Conservation (phyloP, 2,329 filamentous ascomycete species). For the Metarhizium guizhouense region DNA sequence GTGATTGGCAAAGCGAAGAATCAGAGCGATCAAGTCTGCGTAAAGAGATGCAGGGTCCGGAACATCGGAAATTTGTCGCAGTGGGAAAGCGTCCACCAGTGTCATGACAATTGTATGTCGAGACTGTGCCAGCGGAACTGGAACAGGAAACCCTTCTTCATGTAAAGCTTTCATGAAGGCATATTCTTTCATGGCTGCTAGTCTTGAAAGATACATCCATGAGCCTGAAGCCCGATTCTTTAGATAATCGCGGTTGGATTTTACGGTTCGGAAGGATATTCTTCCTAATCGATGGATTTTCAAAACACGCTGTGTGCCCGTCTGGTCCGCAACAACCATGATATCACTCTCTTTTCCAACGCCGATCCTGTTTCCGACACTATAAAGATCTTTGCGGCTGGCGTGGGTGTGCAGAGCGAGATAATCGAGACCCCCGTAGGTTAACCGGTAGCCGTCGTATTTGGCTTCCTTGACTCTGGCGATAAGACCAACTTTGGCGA, state of each 20-base stretch:
- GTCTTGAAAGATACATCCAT: constrained; percentile 96
- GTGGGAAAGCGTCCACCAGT: constrained; percentile 82
- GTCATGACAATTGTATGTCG: constrained; percentile 96
- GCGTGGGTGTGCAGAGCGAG: constrained; percentile 89
- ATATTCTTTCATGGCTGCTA: constrained; percentile 90
- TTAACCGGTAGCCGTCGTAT: constrained; percentile 94
- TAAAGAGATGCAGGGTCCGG: constrained; percentile 81
- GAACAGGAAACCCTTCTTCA: constrained; percentile 81
- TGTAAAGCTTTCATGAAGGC: constrained; percentile 85
- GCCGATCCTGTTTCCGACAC: constrained; percentile 86
- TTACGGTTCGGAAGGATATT: constrained; percentile 94
- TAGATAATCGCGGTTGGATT: constrained; percentile 91
- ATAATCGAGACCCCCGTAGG: constrained; percentile 95
- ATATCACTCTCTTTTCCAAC: constrained; percentile 98
- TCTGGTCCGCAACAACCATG: constrained; percentile 77
- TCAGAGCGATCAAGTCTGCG: constrained; percentile 79
- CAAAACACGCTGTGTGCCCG: constrained; percentile 69
- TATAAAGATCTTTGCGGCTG: constrained; percentile 72
- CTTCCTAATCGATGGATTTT: constrained; percentile 95
- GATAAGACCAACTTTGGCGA: constrained; percentile 88
- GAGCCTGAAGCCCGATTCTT: constrained; percentile 69
- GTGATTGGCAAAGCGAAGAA: constrained; percentile 72
- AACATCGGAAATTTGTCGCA: constrained; percentile 79
- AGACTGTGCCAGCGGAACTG: constrained; percentile 78
- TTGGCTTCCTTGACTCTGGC: constrained; percentile 89